Conservation (phyloP, 768 basidiomycete genomes). For the Serpula lacrymans region DNA sequence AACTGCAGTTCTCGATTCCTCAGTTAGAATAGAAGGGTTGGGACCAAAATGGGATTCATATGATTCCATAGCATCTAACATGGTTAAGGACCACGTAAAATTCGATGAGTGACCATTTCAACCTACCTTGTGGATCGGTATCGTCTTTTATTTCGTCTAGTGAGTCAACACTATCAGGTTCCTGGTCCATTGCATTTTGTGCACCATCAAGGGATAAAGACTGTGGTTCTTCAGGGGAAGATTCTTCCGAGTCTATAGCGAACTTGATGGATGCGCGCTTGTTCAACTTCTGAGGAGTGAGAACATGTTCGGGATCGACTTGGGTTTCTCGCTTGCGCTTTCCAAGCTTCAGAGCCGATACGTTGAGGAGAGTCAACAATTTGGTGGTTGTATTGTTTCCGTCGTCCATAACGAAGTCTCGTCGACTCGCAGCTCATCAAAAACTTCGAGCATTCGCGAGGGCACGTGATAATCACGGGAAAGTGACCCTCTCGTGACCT, state of each 20-base stretch:
- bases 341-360: conserved; percentile 71
- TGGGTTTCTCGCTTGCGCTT: conserved; percentile 49
- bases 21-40: conserved; percentile 48
- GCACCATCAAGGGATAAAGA: conserved; percentile 2
- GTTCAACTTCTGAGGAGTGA: conserved; percentile 61
- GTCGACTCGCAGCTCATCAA: too few species aligned
- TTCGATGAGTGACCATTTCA: not conserved
- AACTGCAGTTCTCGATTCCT: conserved; percentile 45
- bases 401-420: conserved; percentile 23
- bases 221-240: conserved; percentile 4
- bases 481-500: too few species aligned
- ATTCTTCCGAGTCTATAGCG: conserved; percentile 16
- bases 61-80: conserved; percentile 30
- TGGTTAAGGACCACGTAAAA: conserved; percentile 5
- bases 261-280: conserved; percentile 50
- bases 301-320: conserved; percentile 35
- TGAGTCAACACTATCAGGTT: conserved; percentile 26
- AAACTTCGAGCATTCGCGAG: too few species aligned
- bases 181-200: conserved; percentile 20
- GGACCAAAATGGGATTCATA: conserved; percentile 79
- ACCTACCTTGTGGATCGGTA: conserved; percentile 18
- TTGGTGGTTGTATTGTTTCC: conserved; percentile 65
- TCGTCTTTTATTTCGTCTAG: conserved; percentile 28
- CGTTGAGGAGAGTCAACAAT: conserved; percentile 85
- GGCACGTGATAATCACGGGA: too few species aligned